A percentile compares a stretch with the other conserved stretches of the same genome.
These are phyloP conservation scores for Fusarium duplospermum DNA, from an alignment of 2,329 filamentous ascomycete genomes.

Conservation along the genomic window DNA sequence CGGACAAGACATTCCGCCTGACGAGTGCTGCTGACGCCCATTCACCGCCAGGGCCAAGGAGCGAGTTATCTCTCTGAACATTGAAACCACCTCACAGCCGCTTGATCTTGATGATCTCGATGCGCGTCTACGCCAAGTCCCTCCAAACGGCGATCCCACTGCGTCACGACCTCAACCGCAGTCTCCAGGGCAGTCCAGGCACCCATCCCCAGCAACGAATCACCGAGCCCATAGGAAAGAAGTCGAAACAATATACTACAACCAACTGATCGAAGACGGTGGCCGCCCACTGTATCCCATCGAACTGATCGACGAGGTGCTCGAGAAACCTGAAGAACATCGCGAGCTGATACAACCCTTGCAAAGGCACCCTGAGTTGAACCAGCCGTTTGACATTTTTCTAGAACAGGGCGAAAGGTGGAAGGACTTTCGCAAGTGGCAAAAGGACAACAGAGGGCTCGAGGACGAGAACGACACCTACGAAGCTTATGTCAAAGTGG, in stretches of 20 bases:
- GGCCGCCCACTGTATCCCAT: constrained; percentile 48
- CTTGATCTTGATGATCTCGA: constrained; percentile 38
- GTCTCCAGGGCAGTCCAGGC: too few relatives aligned
- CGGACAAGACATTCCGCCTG: background rate
- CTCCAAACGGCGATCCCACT: background rate
- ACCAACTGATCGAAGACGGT: constrained; percentile 46
- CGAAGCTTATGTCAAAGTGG: background rate
- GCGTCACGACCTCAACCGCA: too few relatives aligned
- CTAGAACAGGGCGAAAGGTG: constrained; percentile 42
- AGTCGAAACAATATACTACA: constrained; percentile 40
- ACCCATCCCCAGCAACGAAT: background rate
- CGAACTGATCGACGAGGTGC: constrained; percentile 41
- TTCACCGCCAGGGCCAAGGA: background rate
- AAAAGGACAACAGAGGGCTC: constrained; percentile 42
- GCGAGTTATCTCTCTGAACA: background rate
- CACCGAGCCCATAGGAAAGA: background rate
- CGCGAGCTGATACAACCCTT: constrained; percentile 45
- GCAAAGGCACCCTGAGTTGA: constrained; percentile 4
- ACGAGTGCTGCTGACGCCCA: background rate
- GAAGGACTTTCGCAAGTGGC: constrained; percentile 47
- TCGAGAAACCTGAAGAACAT: constrained; percentile 35
- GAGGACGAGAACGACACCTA: constrained; percentile 36
- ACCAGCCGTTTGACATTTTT: constrained; percentile 24
- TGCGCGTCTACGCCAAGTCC: constrained; percentile 24
- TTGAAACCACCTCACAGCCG: constrained; percentile 4